Base-by-base conservation (phyloP, 495 filamentous ascomycete genomes). In the Penicillium pancosmium region DNA sequence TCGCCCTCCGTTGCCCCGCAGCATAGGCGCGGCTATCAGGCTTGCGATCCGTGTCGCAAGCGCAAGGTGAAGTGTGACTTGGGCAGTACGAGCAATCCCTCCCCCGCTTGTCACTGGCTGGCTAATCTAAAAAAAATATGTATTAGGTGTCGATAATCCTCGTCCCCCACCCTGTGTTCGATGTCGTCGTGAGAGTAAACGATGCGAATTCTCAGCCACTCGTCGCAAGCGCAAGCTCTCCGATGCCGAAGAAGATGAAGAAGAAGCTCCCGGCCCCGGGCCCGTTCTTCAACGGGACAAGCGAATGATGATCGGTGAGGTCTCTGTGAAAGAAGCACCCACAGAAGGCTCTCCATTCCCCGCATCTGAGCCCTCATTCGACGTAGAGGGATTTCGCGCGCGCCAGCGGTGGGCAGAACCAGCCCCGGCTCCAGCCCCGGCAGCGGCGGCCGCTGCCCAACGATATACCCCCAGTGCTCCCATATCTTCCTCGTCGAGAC, bases 131-230 rank as follows among this genome's bases (percentile, higher is more conserved):
- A 51, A 52, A 36, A 57, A 36, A 49, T 33, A 50, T 38, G 12
- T 25, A 36, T 23, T 55, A 81, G 78, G 77, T 59, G 93, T 98
- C 65, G 94, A 98, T 75, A 89, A 93, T 59, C 94, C 94, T 35
- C 87, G 92, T 69, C 90, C 93, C 60, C 94, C 94, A 43, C 95
- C 95, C 1, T 98, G 94, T 68, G 90, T 93, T 57, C 86, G 94
- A 69, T 98, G 94, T 73, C 87, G 91, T 23, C 86, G 94, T 57
- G 94, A 98, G 77, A 82, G 86, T 76, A 96, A 96, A 75, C 88
- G 96, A 63, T 98, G 94, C 80, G 93, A 87, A 80, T 98, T 98
- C 80, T 96, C 92, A 60, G 90, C 91, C n/a, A 98, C 93, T 40
- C 82, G 93, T 47, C 84, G 94, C 63, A 98, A 97, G 85, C 83